These are phyloP conservation scores for Boletus tomentosulus DNA, from an alignment of 768 basidiomycete genomes.

Conservation along the genomic window DNA sequence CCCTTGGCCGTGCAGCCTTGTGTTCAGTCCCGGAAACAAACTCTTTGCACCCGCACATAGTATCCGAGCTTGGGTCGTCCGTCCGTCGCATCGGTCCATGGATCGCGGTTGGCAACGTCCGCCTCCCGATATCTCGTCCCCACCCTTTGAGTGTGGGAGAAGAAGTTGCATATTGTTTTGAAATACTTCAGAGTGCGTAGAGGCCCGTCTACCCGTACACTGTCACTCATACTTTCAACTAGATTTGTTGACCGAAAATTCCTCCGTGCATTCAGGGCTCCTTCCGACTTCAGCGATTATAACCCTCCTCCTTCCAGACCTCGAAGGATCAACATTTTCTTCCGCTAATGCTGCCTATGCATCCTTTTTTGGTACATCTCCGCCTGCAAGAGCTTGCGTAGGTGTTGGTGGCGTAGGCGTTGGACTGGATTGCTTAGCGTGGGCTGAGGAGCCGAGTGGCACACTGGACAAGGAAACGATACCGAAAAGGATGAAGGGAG, in stretches of 20 bases:
- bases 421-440: conserved; percentile 81
- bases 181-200: conserved; percentile 51
- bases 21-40: not conserved
- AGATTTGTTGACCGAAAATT: conserved; percentile 52
- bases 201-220: not conserved
- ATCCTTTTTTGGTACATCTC: conserved; percentile 83
- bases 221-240: not conserved
- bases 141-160: conserved; percentile 62
- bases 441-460: conserved; percentile 23
- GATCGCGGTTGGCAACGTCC: conserved; percentile 64
- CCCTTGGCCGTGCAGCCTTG: not conserved
- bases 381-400: conserved; percentile 94
- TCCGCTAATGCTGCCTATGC: conserved; percentile 75
- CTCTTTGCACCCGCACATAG: not conserved
- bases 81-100: conserved; percentile 48
- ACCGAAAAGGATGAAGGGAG: conserved; percentile 15
- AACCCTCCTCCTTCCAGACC: conserved; percentile 78
- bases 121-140: conserved; percentile 12
- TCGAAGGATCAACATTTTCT: conserved; percentile 61
- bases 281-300: conserved; percentile 49
- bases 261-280: conserved; percentile 28
- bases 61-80: conserved; percentile 8
- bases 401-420: conserved; percentile 63
- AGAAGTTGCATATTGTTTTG: conserved; percentile 71
- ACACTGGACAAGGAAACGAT: conserved; percentile 9